These are phyloP conservation scores for Dovyalis caffra DNA, from an alignment of 345 rosid species.

Conservation along the genomic window DNA sequence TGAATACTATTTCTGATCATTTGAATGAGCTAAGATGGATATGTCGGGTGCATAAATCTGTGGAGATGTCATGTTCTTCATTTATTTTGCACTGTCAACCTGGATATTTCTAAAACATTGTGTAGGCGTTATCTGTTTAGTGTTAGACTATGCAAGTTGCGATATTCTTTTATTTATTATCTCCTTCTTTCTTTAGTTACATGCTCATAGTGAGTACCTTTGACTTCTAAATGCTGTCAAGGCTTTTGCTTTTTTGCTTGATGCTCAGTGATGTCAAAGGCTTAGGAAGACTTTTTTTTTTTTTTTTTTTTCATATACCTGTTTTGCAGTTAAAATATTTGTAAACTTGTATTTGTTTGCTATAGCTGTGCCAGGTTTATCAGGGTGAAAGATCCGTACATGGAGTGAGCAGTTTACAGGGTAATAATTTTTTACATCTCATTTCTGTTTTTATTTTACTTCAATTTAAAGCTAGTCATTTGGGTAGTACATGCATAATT, in stretches of 20 bases:
- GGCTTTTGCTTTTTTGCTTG: slow-evolving; percentile 1
- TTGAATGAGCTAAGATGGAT: not conserved
- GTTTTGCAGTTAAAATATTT: not conserved
- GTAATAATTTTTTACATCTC: slow-evolving; percentile 33
- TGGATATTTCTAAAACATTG: not conserved
- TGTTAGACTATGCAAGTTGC: not conserved
- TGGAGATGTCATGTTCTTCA: not conserved
- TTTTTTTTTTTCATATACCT: slow-evolving; percentile 5
- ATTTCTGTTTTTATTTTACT: slow-evolving; percentile 10
- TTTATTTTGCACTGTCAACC: not conserved
- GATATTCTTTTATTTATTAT: not conserved
- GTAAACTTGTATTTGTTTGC: slow-evolving; percentile 13
- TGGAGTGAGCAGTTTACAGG: slow-evolving; percentile 40
- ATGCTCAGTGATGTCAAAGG: not conserved
- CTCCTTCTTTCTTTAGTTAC: not conserved
- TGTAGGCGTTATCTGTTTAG: not conserved
- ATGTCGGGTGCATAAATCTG: not conserved
- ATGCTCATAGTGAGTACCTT: not conserved
- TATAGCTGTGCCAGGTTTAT: slow-evolving; percentile 34
- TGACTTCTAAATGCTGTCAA: not conserved
- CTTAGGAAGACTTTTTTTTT: slow-evolving; percentile 4
- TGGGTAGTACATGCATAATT: not conserved
- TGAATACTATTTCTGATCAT: not conserved
- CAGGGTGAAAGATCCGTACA: slow-evolving; percentile 28
- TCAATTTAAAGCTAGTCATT: not conserved